Evolutionary conservation across 306 rosid species (phyloP).

Genomic region (Quillaja saponaria): DNA sequence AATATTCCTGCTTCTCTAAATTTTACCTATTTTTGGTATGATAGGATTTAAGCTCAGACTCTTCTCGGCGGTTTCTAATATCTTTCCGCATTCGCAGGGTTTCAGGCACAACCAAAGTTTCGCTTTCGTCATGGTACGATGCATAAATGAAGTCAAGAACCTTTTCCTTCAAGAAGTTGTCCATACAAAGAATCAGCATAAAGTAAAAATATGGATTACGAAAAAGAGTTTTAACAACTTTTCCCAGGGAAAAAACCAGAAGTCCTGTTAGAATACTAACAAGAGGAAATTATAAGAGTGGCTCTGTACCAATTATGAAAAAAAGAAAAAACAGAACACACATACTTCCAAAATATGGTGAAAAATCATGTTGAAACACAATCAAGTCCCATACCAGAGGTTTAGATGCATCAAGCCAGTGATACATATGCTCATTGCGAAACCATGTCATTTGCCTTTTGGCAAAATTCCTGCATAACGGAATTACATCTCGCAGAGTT

Average conservation of each 20-base stretch:
- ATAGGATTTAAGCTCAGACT: slow-evolving; percentile 54
- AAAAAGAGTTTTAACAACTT: background rate
- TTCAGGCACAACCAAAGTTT: slow-evolving; percentile 57
- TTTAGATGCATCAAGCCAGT: slow-evolving; percentile 93
- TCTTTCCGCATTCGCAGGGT: slow-evolving; percentile 62
- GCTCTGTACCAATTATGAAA: background rate
- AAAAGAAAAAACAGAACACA: slow-evolving; percentile 7
- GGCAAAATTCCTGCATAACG: slow-evolving; percentile 78
- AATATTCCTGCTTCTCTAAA: background rate
- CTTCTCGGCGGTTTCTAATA: slow-evolving; percentile 49
- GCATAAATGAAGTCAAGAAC: slow-evolving; percentile 63
- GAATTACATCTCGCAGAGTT: no score
- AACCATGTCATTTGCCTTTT: slow-evolving; percentile 93
- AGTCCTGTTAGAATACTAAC: background rate
- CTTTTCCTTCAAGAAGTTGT: slow-evolving; percentile 55
- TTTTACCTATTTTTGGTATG: slow-evolving; percentile 64
- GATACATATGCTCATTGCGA: slow-evolving; percentile 79
- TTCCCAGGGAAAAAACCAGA: slow-evolving; percentile 10
- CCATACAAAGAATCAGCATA: slow-evolving; percentile 26
- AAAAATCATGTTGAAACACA: no score
- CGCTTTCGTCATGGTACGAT: slow-evolving; percentile 54
- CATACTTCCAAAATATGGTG: background rate
- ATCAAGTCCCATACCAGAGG: slow-evolving; percentile 64
- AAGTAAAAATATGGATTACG: slow-evolving; percentile 2
- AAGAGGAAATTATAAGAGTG: slow-evolving; percentile 13